Percentiles rank a stretch among this genome's conserved stretches.
Evolutionary conservation across 1,284 basidiomycete genomes (phyloP).

Genomic region (Phellopilus nigrolimitatus): DNA sequence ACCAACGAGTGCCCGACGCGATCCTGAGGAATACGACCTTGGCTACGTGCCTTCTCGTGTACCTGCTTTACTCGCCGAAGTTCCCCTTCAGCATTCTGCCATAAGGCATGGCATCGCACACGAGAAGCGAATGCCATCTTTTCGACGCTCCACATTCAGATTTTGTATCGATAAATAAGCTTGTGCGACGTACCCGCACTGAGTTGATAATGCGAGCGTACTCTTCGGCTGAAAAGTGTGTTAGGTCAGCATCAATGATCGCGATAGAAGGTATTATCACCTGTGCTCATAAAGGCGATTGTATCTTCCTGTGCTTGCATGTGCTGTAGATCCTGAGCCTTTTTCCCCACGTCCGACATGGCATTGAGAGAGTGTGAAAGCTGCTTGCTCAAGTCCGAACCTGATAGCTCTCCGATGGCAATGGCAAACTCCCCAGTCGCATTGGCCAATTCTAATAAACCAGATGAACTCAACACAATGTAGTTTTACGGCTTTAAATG

Average conservation of each 20-base stretch:
- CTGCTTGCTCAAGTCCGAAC: conserved; percentile 72
- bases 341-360: conserved; percentile 69
- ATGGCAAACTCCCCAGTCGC: conserved; percentile 72
- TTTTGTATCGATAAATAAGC: no score
- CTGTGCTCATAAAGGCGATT: conserved; percentile 70
- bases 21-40: conserved; percentile 65
- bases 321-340: conserved; percentile 65
- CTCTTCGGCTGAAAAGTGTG: conserved; percentile 63
- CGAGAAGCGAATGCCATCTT: conserved; percentile 85
- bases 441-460: conserved; percentile 54
- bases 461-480: no score
- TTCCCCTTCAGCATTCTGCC: conserved; percentile 79
- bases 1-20: conserved; percentile 62
- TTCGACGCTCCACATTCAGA: no score
- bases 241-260: not conserved
- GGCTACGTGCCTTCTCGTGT: conserved; percentile 78
- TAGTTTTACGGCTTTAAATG: no score
- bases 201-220: conserved; percentile 89
- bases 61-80: conserved; percentile 64
- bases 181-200: conserved; percentile 66
- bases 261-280: conserved; percentile 31
- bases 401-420: conserved; percentile 58
- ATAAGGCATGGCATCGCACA: conserved; percentile 75
- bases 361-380: conserved; percentile 63
- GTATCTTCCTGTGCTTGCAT: conserved; percentile 77